phyloP scores from a whole-genome alignment of 306 rosid genomes.

The Dryas alaskensis region DNA sequence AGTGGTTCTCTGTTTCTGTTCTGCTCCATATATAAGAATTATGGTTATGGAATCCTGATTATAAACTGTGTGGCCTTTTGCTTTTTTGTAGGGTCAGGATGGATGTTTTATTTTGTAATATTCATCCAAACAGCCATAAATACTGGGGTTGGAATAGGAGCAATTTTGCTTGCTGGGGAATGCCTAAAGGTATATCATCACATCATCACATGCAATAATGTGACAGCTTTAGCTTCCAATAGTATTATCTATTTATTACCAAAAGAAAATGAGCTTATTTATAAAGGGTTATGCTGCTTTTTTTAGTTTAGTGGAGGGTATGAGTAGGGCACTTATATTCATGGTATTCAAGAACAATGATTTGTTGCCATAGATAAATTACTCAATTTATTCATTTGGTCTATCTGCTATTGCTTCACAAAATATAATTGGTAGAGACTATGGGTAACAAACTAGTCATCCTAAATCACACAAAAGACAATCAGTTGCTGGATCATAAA shows the following conservation, averaged over 20 bases:
- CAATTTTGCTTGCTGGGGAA: slow-evolving; percentile 74
- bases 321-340: background rate
- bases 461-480: background rate
- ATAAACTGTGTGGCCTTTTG: background rate
- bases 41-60: background rate
- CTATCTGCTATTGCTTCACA: slow-evolving; percentile 1
- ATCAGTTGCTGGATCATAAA: background rate
- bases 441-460: background rate
- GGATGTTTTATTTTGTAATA: slow-evolving; percentile 91
- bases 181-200: slow-evolving; percentile 62
- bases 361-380: background rate
- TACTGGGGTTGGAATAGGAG: slow-evolving; percentile 83
- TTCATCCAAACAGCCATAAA: slow-evolving; percentile 88
- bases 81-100: slow-evolving; percentile 64
- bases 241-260: background rate
- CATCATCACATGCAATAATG: background rate
- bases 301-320: background rate
- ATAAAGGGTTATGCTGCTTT: background rate
- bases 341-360: background rate
- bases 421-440: background rate
- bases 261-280: background rate
- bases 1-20: slow-evolving; percentile 1
- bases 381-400: background rate
- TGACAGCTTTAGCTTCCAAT: background rate
- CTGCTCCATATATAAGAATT: background rate